Evolutionary conservation across 176 grass and related monocot species (phyloP).

Genomic region (Triticum urartu): DNA sequence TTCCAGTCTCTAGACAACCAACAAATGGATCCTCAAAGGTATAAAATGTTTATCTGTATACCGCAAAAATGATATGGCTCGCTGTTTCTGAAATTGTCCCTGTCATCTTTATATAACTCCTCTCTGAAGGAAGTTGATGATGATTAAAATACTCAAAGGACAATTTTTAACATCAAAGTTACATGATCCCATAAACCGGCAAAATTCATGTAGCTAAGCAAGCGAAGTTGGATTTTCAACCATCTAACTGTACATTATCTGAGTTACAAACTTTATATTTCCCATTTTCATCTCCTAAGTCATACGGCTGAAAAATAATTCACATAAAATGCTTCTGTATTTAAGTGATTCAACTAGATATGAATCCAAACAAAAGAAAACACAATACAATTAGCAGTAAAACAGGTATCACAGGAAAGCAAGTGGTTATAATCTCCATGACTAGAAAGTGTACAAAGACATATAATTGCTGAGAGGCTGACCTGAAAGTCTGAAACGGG

Average conservation of each 20-base stretch:
- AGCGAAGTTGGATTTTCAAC: neutral
- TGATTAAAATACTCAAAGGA: neutral
- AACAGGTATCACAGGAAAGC: neutral
- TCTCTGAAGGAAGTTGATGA: neutral
- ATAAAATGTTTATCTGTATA: neutral
- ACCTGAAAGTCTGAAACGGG: neutral
- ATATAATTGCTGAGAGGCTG: neutral
- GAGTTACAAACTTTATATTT: neutral
- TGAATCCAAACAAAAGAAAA: no score
- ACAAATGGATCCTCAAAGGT: neutral
- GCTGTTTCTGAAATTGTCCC: neutral
- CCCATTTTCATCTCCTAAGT: neutral
- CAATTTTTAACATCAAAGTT: neutral
- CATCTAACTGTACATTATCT: neutral
- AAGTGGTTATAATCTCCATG: neutral
- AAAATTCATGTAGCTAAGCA: neutral
- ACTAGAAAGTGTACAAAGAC: neutral
- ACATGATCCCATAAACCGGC: neutral
- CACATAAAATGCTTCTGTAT: neutral
- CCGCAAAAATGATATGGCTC: neutral
- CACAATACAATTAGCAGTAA: neutral
- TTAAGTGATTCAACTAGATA: neutral
- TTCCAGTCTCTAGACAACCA: neutral
- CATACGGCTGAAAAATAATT: neutral
- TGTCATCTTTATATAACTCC: neutral